phyloP scores from a whole-genome alignment of 257 asterid species.

The Euphrasia confusa region DNA sequence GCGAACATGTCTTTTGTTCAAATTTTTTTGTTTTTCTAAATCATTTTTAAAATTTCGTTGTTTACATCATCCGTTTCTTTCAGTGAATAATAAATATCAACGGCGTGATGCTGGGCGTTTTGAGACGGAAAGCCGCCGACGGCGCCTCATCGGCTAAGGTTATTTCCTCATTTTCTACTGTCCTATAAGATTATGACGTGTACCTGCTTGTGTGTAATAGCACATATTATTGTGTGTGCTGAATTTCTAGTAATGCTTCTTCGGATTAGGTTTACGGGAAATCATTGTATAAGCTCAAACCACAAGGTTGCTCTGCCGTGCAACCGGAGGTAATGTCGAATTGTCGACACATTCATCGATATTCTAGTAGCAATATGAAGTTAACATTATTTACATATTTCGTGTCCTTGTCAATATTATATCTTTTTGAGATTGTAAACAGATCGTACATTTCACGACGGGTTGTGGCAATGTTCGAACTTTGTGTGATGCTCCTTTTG shows the following conservation, averaged over 20 bases:
- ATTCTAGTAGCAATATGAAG: neutral
- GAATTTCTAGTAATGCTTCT: slow-evolving; percentile 19
- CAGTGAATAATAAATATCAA: slow-evolving; percentile 23
- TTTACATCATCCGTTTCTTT: neutral
- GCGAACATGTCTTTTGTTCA: slow-evolving; percentile 9
- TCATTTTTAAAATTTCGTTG: neutral
- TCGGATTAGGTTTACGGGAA: slow-evolving; percentile 47
- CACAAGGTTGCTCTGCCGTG: slow-evolving; percentile 35
- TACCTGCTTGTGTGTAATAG: neutral
- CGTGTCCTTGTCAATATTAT: slow-evolving; percentile 5
- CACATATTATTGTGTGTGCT: neutral
- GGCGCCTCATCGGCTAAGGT: slow-evolving; percentile 66
- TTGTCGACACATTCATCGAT: slow-evolving; percentile 4
- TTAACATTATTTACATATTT: neutral
- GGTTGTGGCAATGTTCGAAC: slow-evolving; percentile 41
- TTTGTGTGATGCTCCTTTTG: slow-evolving; percentile 39
- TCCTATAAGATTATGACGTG: neutral
- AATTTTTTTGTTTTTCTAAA: neutral
- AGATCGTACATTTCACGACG: slow-evolving; percentile 38
- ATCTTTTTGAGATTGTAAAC: slow-evolving; percentile 27
- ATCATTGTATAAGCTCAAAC: slow-evolving; percentile 41
- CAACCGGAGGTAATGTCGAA: slow-evolving; percentile 50
- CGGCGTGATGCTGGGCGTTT: slow-evolving; percentile 68
- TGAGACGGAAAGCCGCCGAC: slow-evolving; percentile 78
- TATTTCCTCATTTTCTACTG: neutral